phyloP scores from a whole-genome alignment of 208 protist genomes.

The Spongospora subterranea region DNA sequence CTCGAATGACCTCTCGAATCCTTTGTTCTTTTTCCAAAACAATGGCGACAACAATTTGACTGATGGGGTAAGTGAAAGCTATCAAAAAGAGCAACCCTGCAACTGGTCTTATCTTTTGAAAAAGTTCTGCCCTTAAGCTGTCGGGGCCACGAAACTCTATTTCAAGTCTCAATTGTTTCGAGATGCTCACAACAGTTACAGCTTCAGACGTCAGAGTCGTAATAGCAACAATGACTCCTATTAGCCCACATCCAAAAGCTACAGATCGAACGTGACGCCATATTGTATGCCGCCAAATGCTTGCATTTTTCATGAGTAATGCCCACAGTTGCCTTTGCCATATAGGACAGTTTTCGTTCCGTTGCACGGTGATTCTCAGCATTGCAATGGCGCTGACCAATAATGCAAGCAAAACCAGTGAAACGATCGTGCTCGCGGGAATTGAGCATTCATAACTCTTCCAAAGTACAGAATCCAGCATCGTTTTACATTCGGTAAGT shows the following conservation, averaged over 20 bases:
- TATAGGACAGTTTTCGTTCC: not conserved
- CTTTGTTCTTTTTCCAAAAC: conserved; percentile 63
- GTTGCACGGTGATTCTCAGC: not conserved
- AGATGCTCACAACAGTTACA: not conserved
- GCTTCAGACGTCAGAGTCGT: not conserved
- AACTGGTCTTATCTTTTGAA: conserved; percentile 7
- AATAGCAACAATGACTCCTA: not conserved
- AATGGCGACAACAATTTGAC: conserved; percentile 48
- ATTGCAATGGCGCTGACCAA: not conserved
- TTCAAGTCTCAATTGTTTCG: not conserved
- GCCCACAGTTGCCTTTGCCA: conserved; percentile 34
- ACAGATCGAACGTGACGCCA: not conserved
- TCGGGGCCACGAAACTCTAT: conserved; percentile 6
- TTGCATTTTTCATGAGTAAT: conserved; percentile 2
- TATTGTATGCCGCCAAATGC: not conserved
- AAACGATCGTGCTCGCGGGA: not conserved
- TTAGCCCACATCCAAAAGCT: not conserved
- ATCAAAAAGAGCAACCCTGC: conserved; percentile 49
- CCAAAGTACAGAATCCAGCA: conserved; percentile 29
- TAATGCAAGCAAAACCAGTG: not conserved
- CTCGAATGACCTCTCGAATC: conserved; percentile 58
- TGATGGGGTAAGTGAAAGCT: conserved; percentile 51
- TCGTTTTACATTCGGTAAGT: conserved; percentile 18
- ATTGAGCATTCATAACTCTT: conserved; percentile 26
- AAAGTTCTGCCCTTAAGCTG: not conserved